Conservation (phyloP, 2,329 filamentous ascomycete genomes). For the Tolypocladium inflatum region DNA sequence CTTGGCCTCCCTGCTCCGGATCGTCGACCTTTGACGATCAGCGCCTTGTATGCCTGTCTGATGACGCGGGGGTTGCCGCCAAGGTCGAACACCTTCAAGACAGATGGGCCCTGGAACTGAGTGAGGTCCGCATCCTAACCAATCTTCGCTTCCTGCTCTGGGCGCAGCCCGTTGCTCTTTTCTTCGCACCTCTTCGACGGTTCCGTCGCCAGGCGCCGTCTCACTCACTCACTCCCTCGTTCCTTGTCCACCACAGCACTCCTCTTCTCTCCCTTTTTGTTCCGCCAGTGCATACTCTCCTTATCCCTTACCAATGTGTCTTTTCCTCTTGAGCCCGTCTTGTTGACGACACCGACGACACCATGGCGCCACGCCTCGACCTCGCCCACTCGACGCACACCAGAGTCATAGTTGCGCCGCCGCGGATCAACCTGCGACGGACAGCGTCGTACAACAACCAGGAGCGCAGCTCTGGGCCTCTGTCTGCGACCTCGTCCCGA, state of each 20-base stretch:
- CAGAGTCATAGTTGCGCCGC: constrained; percentile 43
- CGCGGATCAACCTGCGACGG: constrained; percentile 49
- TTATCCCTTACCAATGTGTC: not conserved
- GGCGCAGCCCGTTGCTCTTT: not conserved
- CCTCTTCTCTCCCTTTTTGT: not conserved
- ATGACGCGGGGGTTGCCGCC: not conserved
- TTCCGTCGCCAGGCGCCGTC: not conserved
- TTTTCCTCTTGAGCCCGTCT: not conserved
- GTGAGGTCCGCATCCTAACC: not conserved
- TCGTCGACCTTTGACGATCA: not conserved
- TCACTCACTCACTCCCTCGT: not conserved
- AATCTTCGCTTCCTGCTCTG: not conserved
- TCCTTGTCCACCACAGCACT: not conserved
- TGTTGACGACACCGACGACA: constrained; percentile 3
- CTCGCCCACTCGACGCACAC: constrained; percentile 32
- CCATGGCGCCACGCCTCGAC: constrained; percentile 38
- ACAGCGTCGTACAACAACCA: constrained; percentile 46
- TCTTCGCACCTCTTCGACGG: not conserved
- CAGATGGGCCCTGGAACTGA: not conserved
- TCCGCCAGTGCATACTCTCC: not conserved
- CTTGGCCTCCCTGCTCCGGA: not conserved
- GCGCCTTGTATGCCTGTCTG: not conserved
- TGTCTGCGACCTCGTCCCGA: constrained; percentile 51
- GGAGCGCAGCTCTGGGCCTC: constrained; percentile 34
- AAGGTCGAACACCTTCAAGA: not conserved